phyloP scores from a whole-genome alignment of 352 stramenopile species.

The Globisporangium echinulatum region DNA sequence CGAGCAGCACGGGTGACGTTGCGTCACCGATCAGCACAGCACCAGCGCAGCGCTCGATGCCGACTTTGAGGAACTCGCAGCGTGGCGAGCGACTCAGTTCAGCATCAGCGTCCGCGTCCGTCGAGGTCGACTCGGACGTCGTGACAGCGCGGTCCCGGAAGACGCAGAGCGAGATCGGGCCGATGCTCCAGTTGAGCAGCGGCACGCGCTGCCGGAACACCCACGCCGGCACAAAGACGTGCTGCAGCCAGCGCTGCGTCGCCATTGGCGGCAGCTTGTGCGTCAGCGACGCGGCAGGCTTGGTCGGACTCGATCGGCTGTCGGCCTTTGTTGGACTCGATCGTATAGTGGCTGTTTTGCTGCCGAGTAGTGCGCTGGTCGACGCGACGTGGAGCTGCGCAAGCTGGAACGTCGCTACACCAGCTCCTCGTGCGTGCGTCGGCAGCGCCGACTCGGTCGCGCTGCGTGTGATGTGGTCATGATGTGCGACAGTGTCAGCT shows the following conservation, averaged over 20 bases:
- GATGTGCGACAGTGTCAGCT: conserved; percentile 18
- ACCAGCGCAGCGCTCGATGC: conserved; percentile 40
- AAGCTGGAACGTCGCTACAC: not conserved
- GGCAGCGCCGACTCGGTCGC: conserved; percentile 16
- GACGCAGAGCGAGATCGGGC: conserved; percentile 32
- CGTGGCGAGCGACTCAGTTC: not conserved
- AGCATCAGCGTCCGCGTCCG: not conserved
- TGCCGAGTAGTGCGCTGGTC: not conserved
- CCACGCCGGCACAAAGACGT: conserved; percentile 28
- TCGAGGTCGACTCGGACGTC: not conserved
- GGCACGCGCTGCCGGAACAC: conserved; percentile 24
- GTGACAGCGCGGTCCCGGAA: conserved; percentile 18
- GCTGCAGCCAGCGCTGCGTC: conserved; percentile 22
- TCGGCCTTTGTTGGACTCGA: conserved; percentile 1
- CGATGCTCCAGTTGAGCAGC: conserved; percentile 55
- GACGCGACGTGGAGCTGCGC: conserved; percentile 6
- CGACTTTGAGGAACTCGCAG: conserved; percentile 29
- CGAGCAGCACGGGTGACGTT: conserved; percentile 31
- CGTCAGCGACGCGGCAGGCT: not conserved
- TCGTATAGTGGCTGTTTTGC: not conserved
- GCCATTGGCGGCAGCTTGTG: not conserved
- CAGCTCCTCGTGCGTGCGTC: not conserved
- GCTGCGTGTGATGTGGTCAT: conserved; percentile 29
- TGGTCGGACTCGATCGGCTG: not conserved
- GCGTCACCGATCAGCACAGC: conserved; percentile 28